Evolutionary conservation across 768 basidiomycete species (phyloP).

Genomic region (Russula brevipes): DNA sequence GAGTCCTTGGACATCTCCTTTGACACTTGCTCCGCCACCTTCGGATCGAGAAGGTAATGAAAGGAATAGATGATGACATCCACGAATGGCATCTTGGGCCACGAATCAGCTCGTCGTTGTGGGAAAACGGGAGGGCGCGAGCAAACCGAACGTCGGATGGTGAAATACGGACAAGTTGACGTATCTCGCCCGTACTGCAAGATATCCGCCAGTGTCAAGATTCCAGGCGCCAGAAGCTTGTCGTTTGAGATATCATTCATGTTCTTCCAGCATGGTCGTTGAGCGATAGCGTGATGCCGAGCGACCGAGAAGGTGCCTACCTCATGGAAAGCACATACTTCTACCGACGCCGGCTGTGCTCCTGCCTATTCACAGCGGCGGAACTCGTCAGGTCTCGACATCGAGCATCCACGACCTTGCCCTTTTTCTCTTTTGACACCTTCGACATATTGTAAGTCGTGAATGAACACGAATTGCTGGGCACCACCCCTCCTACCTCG

Average conservation of each 20-base stretch:
- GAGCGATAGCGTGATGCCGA: neutral
- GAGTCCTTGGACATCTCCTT: conserved; percentile 97
- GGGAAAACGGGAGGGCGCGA: conserved; percentile 23
- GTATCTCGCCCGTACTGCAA: conserved; percentile 83
- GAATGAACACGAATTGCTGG: neutral
- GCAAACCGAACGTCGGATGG: conserved; percentile 87
- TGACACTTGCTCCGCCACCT: conserved; percentile 98
- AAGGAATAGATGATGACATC: conserved; percentile 98
- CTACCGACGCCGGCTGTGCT: conserved; percentile 82
- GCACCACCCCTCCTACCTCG: conserved; percentile 50
- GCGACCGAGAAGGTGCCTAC: conserved; percentile 40
- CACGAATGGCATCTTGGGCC: conserved; percentile 80
- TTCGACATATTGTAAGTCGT: conserved; percentile 30
- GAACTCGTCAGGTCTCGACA: conserved; percentile 94
- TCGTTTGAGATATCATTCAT: conserved; percentile 79
- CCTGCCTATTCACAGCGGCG: conserved; percentile 74
- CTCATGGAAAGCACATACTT: conserved; percentile 94
- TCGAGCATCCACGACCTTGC: conserved; percentile 92
- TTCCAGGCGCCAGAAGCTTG: conserved; percentile 72
- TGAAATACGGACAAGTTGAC: conserved; percentile 90
- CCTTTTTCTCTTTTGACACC: conserved; percentile 98
- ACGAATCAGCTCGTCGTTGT: neutral
- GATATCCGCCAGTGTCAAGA: conserved; percentile 93
- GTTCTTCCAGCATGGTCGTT: conserved; percentile 46
- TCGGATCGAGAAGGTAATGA: conserved; percentile 97